phyloP scores from a whole-genome alignment of 768 basidiomycete genomes.

The Naganishia kalamii region DNA sequence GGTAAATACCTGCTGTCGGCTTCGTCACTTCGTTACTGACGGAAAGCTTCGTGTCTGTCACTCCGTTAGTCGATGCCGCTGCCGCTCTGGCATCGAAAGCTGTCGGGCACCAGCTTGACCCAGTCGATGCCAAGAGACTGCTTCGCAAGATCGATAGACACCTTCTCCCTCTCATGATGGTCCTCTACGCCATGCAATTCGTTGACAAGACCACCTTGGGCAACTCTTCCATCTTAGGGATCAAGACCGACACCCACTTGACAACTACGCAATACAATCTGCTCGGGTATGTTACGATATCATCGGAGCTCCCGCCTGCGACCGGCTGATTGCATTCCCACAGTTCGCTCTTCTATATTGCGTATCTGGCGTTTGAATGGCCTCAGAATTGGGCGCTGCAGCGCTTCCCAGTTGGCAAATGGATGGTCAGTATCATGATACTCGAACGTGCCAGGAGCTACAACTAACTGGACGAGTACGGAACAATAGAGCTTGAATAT shows the following conservation, averaged over 20 bases:
- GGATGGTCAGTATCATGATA: slow-evolving; percentile 22
- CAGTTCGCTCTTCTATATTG: slow-evolving; percentile 27
- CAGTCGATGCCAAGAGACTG: slow-evolving; percentile 25
- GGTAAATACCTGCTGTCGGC: neutral
- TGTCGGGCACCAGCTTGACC: slow-evolving; percentile 27
- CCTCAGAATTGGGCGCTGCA: slow-evolving; percentile 36
- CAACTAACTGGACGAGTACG: neutral
- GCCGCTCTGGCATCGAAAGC: slow-evolving; percentile 36
- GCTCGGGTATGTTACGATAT: slow-evolving; percentile 20
- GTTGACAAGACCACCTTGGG: slow-evolving; percentile 37
- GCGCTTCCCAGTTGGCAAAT: slow-evolving; percentile 31
- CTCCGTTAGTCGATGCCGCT: slow-evolving; percentile 16
- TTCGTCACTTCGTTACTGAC: neutral
- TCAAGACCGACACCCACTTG: slow-evolving; percentile 28
- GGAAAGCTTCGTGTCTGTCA: too few species aligned
- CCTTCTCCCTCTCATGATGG: slow-evolving; percentile 28
- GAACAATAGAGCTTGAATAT: slow-evolving; percentile 25
- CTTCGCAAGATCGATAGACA: slow-evolving; percentile 32
- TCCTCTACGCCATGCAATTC: slow-evolving; percentile 31
- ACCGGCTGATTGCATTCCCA: neutral
- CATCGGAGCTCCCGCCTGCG: neutral
- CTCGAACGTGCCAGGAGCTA: neutral
- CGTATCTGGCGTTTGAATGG: slow-evolving; percentile 33
- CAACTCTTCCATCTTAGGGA: slow-evolving; percentile 30
- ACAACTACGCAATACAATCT: slow-evolving; percentile 25